phyloP scores from a whole-genome alignment of 208 protist genomes.

The Tritrichomonas foetus region DNA sequence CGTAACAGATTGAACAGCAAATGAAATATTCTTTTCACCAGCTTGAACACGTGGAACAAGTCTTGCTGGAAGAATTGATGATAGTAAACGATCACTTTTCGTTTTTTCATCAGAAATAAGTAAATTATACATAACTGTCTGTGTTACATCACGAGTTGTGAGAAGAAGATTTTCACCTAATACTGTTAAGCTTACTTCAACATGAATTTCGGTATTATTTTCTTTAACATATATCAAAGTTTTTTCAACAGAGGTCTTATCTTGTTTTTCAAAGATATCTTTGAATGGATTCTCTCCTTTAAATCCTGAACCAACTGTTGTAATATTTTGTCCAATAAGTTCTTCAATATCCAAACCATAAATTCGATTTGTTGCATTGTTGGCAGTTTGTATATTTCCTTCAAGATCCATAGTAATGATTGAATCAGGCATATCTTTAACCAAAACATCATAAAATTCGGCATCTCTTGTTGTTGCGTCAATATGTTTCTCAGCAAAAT shows the following conservation, averaged over 20 bases:
- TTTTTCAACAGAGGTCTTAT: too few relatives aligned
- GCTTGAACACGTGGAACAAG: not conserved
- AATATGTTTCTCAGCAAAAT: too few relatives aligned
- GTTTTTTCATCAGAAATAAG: not conserved
- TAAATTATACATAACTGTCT: not conserved
- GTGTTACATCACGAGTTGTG: not conserved
- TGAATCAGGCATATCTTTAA: too few relatives aligned
- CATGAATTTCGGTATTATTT: not conserved
- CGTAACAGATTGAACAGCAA: not conserved
- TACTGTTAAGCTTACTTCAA: not conserved
- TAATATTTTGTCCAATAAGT: too few relatives aligned
- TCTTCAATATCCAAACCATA: too few relatives aligned
- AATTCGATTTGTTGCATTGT: too few relatives aligned
- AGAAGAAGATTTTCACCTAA: not conserved
- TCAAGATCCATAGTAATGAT: too few relatives aligned
- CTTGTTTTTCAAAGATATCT: too few relatives aligned
- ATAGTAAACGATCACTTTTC: not conserved
- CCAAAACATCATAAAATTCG: too few relatives aligned
- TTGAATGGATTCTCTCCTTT: too few relatives aligned
- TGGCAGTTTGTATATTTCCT: too few relatives aligned
- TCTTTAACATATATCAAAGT: not conserved
- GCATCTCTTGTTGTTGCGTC: too few relatives aligned
- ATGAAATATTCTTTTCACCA: constrained; percentile 15
- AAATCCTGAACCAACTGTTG: not conserved
- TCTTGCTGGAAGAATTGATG: not conserved